Evolutionary conservation across 805 yeast species (phyloP).

Genomic region (Wickerhamomyces chaumierensis): DNA sequence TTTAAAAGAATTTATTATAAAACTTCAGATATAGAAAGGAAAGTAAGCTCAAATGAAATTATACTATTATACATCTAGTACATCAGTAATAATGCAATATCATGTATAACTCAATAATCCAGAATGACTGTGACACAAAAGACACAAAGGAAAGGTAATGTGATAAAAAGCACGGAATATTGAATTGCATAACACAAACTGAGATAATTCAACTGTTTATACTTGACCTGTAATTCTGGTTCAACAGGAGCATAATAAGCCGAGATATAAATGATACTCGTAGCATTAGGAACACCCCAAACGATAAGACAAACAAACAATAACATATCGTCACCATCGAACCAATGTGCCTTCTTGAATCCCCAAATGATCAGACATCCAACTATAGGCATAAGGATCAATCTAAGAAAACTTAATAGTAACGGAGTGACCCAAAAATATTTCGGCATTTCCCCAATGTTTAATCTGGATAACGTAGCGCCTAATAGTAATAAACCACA

Average conservation of each 20-base stretch:
- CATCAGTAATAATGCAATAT: too few relatives aligned
- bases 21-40: too few relatives aligned
- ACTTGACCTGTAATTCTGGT: slow-evolving; percentile 7
- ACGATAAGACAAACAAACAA: slow-evolving; percentile 66
- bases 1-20: too few relatives aligned
- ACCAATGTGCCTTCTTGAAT: slow-evolving; percentile 57
- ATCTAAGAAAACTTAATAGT: slow-evolving; percentile 42
- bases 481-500: slow-evolving; percentile 78
- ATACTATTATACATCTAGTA: too few relatives aligned
- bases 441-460: slow-evolving; percentile 35
- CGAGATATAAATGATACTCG: slow-evolving; percentile 77
- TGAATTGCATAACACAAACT: slow-evolving; percentile 16
- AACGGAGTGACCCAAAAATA: slow-evolving; percentile 36
- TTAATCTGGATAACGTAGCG: slow-evolving; percentile 74
- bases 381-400: slow-evolving; percentile 69
- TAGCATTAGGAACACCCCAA: slow-evolving; percentile 83
- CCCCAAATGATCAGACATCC: slow-evolving; percentile 61
- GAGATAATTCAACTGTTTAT: slow-evolving; percentile 14
- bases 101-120: not conserved
- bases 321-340: slow-evolving; percentile 39
- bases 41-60: too few relatives aligned
- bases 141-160: slow-evolving; percentile 15
- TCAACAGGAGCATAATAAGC: slow-evolving; percentile 65
- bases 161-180: slow-evolving; percentile 14
- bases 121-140: slow-evolving; percentile 7